Base-by-base conservation (phyloP, 116 monocot genomes). In the Phalaenopsis hybrid region DNA sequence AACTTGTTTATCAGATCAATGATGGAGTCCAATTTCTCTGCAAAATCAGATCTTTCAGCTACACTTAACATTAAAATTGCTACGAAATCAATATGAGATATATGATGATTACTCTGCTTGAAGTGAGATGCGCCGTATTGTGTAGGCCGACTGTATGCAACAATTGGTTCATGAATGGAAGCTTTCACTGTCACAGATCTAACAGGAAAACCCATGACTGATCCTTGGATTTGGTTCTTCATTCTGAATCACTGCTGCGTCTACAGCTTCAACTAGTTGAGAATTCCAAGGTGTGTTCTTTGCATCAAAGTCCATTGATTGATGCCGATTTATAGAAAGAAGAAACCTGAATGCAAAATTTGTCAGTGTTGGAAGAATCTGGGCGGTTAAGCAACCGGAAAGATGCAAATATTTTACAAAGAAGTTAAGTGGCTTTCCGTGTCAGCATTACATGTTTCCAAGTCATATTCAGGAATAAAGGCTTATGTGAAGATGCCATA, bases 1-100 rank as follows among this genome's bases (percentile, higher is more conserved):
- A 91, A 84, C 50, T 83, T 91, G 82, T 83, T 88, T 84, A 86
- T 86, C 84, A 87, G 85, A 16, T 59, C 70, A 59, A 87, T 74
- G 17, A 83, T 59, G 10, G 77, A 81, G 74, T 82, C 80, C 51
- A 73, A 57, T 23, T 68, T 88, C 33, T 72, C 91, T 91, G 86
- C 76, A 81, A 72, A 72, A 16, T 16, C 37, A 4, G 43, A 37
- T 16, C 15, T 16, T 72, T 72, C 1, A 37, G 72, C 7, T 72
- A 72, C 13, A 34, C 37, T 72, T 41, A 41, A 5, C 33, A 72
- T 3, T 16, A 41, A 72, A 37, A 9, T 31, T 37, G 16, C 15
- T 37, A 72, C 8, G 76, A 45, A 18, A n/a, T 5, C 31, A 57
- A 79, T 7, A 17, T 12, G 55, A 73, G 45, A 68, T 61, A 48